phyloP scores from a whole-genome alignment of 768 basidiomycete genomes.

The Lactarius tabidus region DNA sequence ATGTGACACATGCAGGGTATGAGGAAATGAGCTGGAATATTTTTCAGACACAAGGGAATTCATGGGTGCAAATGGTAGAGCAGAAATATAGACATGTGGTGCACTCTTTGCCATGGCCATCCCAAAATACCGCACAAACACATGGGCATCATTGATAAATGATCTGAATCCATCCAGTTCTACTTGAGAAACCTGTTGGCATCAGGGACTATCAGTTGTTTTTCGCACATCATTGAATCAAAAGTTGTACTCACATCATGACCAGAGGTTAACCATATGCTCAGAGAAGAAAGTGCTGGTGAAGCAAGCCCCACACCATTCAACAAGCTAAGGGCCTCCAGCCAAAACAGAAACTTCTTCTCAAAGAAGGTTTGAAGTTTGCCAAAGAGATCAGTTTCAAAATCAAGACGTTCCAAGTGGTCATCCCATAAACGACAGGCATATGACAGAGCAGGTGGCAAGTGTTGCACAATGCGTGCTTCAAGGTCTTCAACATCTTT shows the following conservation, averaged over 20 bases:
- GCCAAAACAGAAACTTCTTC: conserved; percentile 2
- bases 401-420: background rate
- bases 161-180: background rate
- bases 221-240: background rate
- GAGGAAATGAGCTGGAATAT: background rate
- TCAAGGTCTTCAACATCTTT: background rate
- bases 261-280: background rate
- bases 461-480: background rate
- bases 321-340: conserved; percentile 1
- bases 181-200: background rate
- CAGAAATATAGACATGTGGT: background rate
- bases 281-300: background rate
- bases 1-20: background rate
- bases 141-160: background rate
- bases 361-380: background rate
- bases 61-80: background rate
- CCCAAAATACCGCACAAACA: background rate
- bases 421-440: conserved; percentile 6
- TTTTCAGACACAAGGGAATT: background rate
- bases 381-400: background rate
- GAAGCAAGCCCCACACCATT: background rate
- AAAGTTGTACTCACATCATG: background rate
- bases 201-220: background rate
- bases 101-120: background rate
- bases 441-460: background rate